A percentile compares a stretch with the other conserved stretches of the same genome.
Conservation (phyloP, 371 early-diverging fungal genomes). For the Syncephalastrum racemosum region DNA sequence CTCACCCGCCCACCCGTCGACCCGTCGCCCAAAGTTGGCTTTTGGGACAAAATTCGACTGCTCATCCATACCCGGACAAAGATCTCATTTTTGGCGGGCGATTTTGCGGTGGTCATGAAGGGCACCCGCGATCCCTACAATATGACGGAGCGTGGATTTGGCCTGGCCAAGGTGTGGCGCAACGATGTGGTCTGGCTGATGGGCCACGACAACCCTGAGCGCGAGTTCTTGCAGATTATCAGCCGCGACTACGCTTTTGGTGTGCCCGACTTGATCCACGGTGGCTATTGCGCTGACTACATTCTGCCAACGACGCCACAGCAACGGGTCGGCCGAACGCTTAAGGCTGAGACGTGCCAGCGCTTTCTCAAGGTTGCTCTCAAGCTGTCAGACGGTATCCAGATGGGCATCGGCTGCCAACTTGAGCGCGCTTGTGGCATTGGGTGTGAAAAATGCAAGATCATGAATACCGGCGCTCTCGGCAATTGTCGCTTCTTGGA, state of each 20-base stretch:
- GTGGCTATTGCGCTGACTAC: slow-evolving; percentile 31
- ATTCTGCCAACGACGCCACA: slow-evolving; percentile 10
- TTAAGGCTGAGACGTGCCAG: not conserved
- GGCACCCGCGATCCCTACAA: slow-evolving; percentile 52
- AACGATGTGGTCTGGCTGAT: slow-evolving; percentile 38
- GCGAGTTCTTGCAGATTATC: slow-evolving; percentile 48
- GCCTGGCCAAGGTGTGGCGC: slow-evolving; percentile 49
- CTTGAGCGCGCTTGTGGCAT: slow-evolving; percentile 25
- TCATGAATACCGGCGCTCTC: slow-evolving; percentile 13
- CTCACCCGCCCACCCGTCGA: slow-evolving; percentile 66
- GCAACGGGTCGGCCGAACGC: not conserved
- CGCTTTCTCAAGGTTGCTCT: slow-evolving; percentile 39
- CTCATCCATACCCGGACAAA: slow-evolving; percentile 63
- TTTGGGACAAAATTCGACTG: slow-evolving; percentile 79
- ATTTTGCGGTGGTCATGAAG: slow-evolving; percentile 49
- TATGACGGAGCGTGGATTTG: slow-evolving; percentile 42
- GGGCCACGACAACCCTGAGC: slow-evolving; percentile 40
- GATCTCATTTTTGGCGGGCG: slow-evolving; percentile 57
- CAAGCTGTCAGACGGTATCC: slow-evolving; percentile 43
- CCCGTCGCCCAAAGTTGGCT: slow-evolving; percentile 68
- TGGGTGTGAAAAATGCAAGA: slow-evolving; percentile 49
- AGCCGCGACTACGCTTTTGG: slow-evolving; percentile 50
- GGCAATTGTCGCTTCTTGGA: slow-evolving; percentile 30
- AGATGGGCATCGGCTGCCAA: slow-evolving; percentile 50
- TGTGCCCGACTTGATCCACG: slow-evolving; percentile 45